phyloP scores from a whole-genome alignment of 352 stramenopile species.

The Globisporangium abappressorium region DNA sequence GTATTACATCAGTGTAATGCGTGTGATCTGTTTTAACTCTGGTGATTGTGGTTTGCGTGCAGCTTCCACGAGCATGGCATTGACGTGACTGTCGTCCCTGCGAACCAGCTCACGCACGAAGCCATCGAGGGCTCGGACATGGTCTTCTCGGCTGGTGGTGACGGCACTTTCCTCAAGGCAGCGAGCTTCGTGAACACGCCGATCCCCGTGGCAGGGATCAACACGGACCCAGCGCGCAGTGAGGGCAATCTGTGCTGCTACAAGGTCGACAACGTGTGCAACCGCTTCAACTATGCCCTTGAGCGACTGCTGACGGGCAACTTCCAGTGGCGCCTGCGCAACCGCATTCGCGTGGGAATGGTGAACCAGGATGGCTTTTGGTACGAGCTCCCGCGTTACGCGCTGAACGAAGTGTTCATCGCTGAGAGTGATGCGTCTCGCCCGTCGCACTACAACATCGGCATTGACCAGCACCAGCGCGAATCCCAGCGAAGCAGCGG shows the following conservation, averaged over 20 bases:
- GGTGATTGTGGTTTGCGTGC: neutral
- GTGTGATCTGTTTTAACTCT: neutral
- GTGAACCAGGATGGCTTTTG: constrained; percentile 88
- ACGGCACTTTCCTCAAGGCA: constrained; percentile 86
- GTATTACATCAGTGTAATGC: neutral
- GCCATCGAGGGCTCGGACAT: constrained; percentile 77
- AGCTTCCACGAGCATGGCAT: constrained; percentile 73
- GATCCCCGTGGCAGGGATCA: constrained; percentile 81
- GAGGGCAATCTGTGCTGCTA: constrained; percentile 89
- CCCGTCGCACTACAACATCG: constrained; percentile 87
- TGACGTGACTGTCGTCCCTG: constrained; percentile 66
- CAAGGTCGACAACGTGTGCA: constrained; percentile 70
- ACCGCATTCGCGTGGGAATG: constrained; percentile 86
- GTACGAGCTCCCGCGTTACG: constrained; percentile 83
- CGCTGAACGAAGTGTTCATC: constrained; percentile 89
- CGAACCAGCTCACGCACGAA: constrained; percentile 78
- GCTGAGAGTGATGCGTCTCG: constrained; percentile 82
- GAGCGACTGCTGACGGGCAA: constrained; percentile 69
- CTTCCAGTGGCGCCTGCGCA: constrained; percentile 75
- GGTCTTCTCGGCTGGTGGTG: constrained; percentile 83
- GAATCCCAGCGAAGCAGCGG: constrained; percentile 86
- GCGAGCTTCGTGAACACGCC: constrained; percentile 85
- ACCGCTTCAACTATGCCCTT: constrained; percentile 69
- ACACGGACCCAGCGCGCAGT: constrained; percentile 81
- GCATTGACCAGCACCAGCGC: constrained; percentile 84